A percentile compares a stretch with the other conserved stretches of the same genome.
These are phyloP conservation scores for Yamadazyma kitorensis DNA, from an alignment of 805 yeast genomes.

Conservation along the genomic window DNA sequence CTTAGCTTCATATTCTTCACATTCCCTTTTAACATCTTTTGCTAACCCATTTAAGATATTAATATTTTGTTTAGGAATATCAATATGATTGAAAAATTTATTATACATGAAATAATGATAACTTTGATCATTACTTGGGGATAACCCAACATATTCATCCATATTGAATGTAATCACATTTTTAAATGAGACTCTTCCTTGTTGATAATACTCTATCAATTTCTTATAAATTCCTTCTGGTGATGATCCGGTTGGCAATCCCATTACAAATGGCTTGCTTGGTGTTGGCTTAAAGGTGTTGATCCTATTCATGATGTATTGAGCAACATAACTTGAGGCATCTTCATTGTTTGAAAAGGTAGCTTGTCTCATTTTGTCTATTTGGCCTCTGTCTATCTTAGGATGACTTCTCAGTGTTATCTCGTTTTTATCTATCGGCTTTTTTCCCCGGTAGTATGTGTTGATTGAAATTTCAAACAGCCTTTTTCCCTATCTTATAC, in stretches of 20 bases:
- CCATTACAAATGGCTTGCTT: constrained; percentile 49
- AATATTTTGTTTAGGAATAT: constrained; percentile 50
- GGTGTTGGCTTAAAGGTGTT: constrained; percentile 44
- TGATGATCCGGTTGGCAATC: constrained; percentile 61
- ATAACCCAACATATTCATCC: constrained; percentile 57
- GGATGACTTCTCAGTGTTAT: too few relatives aligned
- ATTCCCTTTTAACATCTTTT: constrained; percentile 43
- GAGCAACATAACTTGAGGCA: constrained; percentile 46
- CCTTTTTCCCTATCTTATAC: too few relatives aligned
- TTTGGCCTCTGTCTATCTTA: too few relatives aligned
- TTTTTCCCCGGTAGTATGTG: too few relatives aligned
- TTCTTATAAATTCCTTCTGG: constrained; percentile 53
- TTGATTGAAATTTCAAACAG: too few relatives aligned
- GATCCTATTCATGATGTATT: constrained; percentile 43
- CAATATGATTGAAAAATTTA: constrained; percentile 54
- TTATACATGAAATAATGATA: constrained; percentile 59
- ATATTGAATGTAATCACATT: constrained; percentile 59
- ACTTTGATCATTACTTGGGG: constrained; percentile 47
- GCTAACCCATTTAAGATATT: constrained; percentile 55
- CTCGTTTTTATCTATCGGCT: too few relatives aligned
- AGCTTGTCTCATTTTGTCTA: constrained; percentile 22
- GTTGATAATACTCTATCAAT: constrained; percentile 42
- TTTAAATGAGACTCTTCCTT: constrained; percentile 42
- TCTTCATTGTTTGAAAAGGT: constrained; percentile 35
- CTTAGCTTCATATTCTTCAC: constrained; percentile 46